A percentile compares a stretch with the other conserved stretches of the same genome.
phyloP scores from a whole-genome alignment of 768 basidiomycete species.

The Pleurotus giganteus region DNA sequence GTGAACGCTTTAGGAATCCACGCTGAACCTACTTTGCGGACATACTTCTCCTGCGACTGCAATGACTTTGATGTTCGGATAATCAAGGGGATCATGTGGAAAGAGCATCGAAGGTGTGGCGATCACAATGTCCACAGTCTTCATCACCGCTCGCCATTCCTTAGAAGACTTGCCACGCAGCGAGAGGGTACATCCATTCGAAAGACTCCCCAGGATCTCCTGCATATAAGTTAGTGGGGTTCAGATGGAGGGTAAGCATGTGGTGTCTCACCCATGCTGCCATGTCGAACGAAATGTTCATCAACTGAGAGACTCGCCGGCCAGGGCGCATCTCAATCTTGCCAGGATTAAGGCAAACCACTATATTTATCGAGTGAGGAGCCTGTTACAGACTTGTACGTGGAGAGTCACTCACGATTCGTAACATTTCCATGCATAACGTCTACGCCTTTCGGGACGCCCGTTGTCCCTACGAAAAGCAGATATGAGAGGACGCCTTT shows the following conservation, averaged over 20 bases:
- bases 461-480: conserved; percentile 26
- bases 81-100: conserved; percentile 47
- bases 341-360: conserved; percentile 32
- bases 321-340: conserved; percentile 59
- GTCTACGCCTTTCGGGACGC: conserved; percentile 38
- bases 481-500: neutral
- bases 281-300: conserved; percentile 70
- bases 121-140: conserved; percentile 49
- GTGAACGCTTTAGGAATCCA: neutral
- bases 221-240: neutral
- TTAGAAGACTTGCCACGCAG: conserved; percentile 48
- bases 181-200: conserved; percentile 51
- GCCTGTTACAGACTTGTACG: neutral
- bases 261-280: conserved; percentile 43
- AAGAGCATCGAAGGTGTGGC: conserved; percentile 52
- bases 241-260: neutral
- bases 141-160: conserved; percentile 48
- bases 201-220: conserved; percentile 49
- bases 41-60: conserved; percentile 57
- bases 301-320: conserved; percentile 52
- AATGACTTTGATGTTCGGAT: conserved; percentile 52
- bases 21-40: conserved; percentile 38
- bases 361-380: neutral
- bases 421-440: conserved; percentile 38
- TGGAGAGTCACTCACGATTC: conserved; percentile 29